Percentiles rank a stretch among this genome's conserved stretches.
Conservation (phyloP, 1,139 yeast species). For the Candida tunisiensis region DNA sequence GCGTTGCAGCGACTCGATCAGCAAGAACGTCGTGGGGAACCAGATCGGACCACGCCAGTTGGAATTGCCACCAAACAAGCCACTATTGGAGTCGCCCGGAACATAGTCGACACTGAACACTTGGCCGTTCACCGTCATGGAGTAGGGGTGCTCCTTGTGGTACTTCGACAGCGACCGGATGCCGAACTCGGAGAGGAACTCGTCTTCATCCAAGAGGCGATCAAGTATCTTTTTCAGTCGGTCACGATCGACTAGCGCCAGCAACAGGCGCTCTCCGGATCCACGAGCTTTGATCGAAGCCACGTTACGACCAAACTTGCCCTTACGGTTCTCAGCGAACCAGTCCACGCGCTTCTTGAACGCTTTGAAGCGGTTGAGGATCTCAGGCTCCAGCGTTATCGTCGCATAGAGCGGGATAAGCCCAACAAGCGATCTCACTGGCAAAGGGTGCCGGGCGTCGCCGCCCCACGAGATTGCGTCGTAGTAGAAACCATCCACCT, state of each 20-base stretch:
- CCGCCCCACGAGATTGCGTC: conserved; percentile 86
- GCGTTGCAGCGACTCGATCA: conserved; percentile 80
- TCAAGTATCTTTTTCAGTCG: conserved; percentile 61
- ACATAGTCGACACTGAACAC: conserved; percentile 61
- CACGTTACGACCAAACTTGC: conserved; percentile 71
- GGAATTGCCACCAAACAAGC: conserved; percentile 93
- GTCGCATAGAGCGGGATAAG: conserved; percentile 88
- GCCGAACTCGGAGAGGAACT: conserved; percentile 77
- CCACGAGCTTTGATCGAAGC: conserved; percentile 82
- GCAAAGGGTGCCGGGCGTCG: conserved; percentile 51
- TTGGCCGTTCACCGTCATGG: conserved; percentile 73
- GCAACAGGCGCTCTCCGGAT: conserved; percentile 66
- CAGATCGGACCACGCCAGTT: conserved; percentile 99
- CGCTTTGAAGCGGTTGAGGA: conserved; percentile 63
- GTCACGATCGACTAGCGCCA: conserved; percentile 73
- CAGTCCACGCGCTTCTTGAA: conserved; percentile 77
- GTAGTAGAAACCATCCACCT: conserved; percentile 74
- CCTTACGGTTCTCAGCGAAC: conserved; percentile 61
- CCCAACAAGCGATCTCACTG: conserved; percentile 85
- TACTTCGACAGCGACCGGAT: conserved; percentile 78
- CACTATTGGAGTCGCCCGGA: conserved; percentile 90
- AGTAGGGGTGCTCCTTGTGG: conserved; percentile 76
- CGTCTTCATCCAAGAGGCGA: conserved; percentile 77
- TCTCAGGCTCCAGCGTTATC: conserved; percentile 75
- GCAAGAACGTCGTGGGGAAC: conserved; percentile 85